Base-by-base conservation (phyloP, 495 filamentous ascomycete genomes). In the Neurospora tetraspora region DNA sequence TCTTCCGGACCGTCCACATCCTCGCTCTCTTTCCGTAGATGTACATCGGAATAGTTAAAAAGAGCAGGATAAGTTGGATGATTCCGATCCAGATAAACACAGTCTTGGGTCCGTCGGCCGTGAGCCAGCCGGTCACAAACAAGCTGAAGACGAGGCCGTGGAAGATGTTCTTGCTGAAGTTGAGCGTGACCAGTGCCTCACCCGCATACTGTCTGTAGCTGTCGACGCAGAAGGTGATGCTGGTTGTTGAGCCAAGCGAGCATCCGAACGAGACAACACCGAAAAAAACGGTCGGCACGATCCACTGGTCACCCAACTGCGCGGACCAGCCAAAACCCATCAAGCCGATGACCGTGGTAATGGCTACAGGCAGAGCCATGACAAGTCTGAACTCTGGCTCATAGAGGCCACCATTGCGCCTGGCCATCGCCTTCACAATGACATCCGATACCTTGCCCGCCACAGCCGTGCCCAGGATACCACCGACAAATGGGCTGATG, bases 241-340 rank as follows among this genome's bases (percentile, higher is more conserved):
- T 88, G 2, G 95, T 98, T n/a, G 95, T 98, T 68, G 91, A 93
- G 1, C 94, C 95, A 11, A 98, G 86, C 53, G 92, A 91, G 80
- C 96, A 98, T 3, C 96, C 96, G 79, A 99, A 99, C 18, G 93
- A 96, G 71, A 97, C 91, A 61, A 96, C 78, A 2, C 94, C 94
- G 75, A 98, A 97, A 83, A 98, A 98, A 0, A 96, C 79, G 0
- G 95, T 97, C 2, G 96, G 96, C 31, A 97, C 93, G 71, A 96
- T 96, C 92, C 93, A 97, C 20, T 86, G 82, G 79, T 97, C 87
- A n/a, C 85, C 83, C 36, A 88, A 84, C 69, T 91, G 80, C 0
- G 93, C 93, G 38, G 90, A 93, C 95, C 95, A 98, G 5, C 95
- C 95, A 78, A 94, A 98, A 11, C 93, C 95, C 88, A 97, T 96